phyloP scores from a whole-genome alignment of 192 early-diverging fungal species.

The Jimgerdemannia lactiflua region DNA sequence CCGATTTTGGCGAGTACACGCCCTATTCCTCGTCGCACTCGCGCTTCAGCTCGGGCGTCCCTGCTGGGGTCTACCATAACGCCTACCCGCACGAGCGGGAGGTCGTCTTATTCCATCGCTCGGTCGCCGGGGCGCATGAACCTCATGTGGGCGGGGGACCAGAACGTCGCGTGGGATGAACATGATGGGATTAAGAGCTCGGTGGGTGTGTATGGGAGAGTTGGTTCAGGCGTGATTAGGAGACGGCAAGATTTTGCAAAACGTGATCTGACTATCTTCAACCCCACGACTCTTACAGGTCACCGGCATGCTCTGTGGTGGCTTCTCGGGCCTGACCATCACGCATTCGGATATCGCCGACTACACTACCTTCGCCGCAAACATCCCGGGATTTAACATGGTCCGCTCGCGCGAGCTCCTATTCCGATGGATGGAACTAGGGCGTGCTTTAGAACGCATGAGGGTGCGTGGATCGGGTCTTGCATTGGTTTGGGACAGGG shows the following conservation, averaged over 20 bases:
- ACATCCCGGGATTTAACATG: conserved; percentile 23
- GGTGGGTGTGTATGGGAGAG: conserved; percentile 16
- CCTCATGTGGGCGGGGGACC: conserved; percentile 39
- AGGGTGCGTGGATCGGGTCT: not conserved
- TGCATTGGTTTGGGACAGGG: conserved; percentile 9
- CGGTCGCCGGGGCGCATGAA: conserved; percentile 35
- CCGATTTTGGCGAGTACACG: conserved; percentile 35
- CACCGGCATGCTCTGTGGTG: conserved; percentile 31
- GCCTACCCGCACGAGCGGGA: conserved; percentile 37
- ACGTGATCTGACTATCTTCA: not conserved
- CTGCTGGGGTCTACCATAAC: conserved; percentile 29
- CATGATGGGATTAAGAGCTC: conserved; percentile 40
- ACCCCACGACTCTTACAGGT: conserved; percentile 16
- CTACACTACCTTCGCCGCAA: conserved; percentile 19
- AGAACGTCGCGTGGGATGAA: conserved; percentile 38
- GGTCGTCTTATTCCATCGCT: conserved; percentile 25
- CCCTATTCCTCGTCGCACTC: conserved; percentile 14
- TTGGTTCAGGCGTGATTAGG: conserved; percentile 4
- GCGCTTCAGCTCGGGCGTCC: conserved; percentile 13
- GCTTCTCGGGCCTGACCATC: conserved; percentile 32
- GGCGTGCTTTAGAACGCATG: conserved; percentile 25
- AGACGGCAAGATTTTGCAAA: not conserved
- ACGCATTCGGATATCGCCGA: conserved; percentile 38
- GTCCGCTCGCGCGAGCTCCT: conserved; percentile 26
- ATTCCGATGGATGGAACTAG: conserved; percentile 41